These are phyloP conservation scores for Luzula sylvatica DNA, from an alignment of 176 grass and related monocot genomes.

Conservation along the genomic window DNA sequence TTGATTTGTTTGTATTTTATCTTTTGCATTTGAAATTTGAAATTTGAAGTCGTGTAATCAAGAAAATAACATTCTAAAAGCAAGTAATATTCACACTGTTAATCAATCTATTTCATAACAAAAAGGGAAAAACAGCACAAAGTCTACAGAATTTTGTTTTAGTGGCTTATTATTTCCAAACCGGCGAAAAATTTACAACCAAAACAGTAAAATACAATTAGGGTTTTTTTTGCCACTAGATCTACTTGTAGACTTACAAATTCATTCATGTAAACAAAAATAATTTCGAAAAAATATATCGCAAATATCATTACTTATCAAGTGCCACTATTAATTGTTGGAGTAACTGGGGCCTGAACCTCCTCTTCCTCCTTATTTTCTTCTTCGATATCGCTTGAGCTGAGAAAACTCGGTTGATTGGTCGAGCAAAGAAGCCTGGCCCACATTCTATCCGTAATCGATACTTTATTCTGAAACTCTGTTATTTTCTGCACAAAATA, in stretches of 20 bases:
- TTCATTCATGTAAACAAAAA: neutral
- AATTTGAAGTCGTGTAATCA: too few relatives aligned
- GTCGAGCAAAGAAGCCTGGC: conserved; percentile 89
- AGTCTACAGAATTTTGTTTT: neutral
- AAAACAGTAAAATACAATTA: neutral
- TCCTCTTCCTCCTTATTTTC: conserved; percentile 37
- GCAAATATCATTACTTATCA: neutral
- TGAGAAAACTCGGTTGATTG: conserved; percentile 94
- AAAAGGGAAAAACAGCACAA: neutral
- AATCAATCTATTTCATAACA: neutral
- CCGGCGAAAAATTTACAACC: neutral
- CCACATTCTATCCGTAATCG: conserved; percentile 93
- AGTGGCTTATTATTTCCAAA: conserved; percentile 16
- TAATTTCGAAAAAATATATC: too few relatives aligned
- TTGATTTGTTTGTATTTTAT: too few relatives aligned
- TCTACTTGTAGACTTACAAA: neutral
- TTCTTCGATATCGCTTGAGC: conserved; percentile 56
- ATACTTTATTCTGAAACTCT: conserved; percentile 63
- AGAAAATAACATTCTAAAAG: neutral
- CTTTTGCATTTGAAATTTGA: too few relatives aligned
- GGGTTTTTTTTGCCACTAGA: conserved; percentile 6
- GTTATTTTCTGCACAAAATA: conserved; percentile 54
- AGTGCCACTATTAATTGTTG: conserved; percentile 6
- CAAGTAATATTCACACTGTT: conserved; percentile 4
- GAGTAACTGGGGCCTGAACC: neutral